Evolutionary conservation across 2,329 filamentous ascomycete species (phyloP).

Genomic region (Exophiala dermatitidis): DNA sequence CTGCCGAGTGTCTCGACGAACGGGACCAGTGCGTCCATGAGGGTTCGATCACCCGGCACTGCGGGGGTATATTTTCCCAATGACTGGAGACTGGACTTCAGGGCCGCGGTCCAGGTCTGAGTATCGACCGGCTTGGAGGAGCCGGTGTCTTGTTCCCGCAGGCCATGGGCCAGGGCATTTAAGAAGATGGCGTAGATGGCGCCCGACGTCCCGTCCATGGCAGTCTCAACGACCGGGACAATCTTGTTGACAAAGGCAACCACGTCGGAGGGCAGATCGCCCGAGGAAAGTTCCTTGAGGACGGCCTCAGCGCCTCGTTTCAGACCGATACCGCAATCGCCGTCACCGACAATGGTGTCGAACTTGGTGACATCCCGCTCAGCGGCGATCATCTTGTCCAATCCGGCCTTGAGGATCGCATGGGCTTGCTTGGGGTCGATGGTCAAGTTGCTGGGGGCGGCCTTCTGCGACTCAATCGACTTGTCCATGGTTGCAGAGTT

Average conservation of each 20-base stretch:
- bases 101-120: conserved; percentile 57
- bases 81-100: conserved; percentile 62
- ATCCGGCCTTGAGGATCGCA: conserved; percentile 47
- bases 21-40: conserved; percentile 82
- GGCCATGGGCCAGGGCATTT: conserved; percentile 69
- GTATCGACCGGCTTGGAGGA: conserved; percentile 42
- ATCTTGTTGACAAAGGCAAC: conserved; percentile 55
- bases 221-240: conserved; percentile 57
- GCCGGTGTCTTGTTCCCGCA: conserved; percentile 47
- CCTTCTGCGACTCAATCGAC: conserved; percentile 36
- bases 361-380: conserved; percentile 61
- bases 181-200: conserved; percentile 82
- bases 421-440: conserved; percentile 47
- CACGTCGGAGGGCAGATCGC: conserved; percentile 48
- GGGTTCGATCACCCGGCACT: conserved; percentile 76
- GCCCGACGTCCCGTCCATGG: conserved; percentile 70
- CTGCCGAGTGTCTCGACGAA: conserved; percentile 67
- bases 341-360: conserved; percentile 79
- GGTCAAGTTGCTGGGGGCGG: conserved; percentile 48
- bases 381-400: conserved; percentile 54
- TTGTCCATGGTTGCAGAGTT: conserved; percentile 37
- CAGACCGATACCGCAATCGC: conserved; percentile 80
- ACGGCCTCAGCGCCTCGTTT: conserved; percentile 73
- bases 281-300: conserved; percentile 37
- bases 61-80: conserved; percentile 83